Percentiles rank a stretch among this genome's conserved stretches.
These are phyloP conservation scores for Mucor velutinosus DNA, from an alignment of 371 early-diverging fungal species.

Conservation along the genomic window DNA sequence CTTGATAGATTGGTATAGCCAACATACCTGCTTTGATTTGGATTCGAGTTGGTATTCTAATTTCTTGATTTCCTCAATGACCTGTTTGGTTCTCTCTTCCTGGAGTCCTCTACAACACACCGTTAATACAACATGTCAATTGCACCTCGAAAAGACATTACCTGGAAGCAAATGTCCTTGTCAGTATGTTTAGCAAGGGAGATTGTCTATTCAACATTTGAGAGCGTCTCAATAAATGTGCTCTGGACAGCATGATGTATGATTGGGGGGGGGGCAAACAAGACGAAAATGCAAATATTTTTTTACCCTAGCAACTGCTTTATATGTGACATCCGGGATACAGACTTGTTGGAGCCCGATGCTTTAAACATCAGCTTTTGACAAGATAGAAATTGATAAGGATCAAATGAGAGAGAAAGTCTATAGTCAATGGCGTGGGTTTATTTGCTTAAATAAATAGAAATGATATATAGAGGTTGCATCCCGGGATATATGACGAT, in stretches of 20 bases:
- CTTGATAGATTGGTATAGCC: not conserved
- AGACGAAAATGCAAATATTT: not conserved
- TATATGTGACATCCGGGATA: too few relatives aligned
- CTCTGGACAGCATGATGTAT: not conserved
- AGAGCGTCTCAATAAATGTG: not conserved
- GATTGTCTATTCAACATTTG: not conserved
- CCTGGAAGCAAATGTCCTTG: conserved; percentile 15
- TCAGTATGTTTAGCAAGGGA: not conserved
- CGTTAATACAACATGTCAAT: not conserved
- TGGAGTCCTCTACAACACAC: conserved; percentile 5
- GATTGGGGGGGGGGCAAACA: not conserved
- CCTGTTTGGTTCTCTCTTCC: conserved; percentile 33
- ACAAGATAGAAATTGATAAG: too few relatives aligned
- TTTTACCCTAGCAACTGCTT: too few relatives aligned
- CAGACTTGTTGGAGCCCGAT: too few relatives aligned
- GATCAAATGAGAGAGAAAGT: too few relatives aligned
- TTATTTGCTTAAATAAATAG: too few relatives aligned
- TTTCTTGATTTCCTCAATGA: conserved; percentile 35
- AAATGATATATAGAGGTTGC: too few relatives aligned
- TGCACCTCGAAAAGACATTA: not conserved
- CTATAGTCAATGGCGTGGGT: too few relatives aligned
- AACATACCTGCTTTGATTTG: conserved; percentile 21
- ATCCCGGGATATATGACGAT: too few relatives aligned
- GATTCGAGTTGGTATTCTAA: conserved; percentile 34
- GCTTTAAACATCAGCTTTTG: too few relatives aligned